phyloP scores from a whole-genome alignment of 148 eudicot genomes.

The Arbutus unedo region DNA sequence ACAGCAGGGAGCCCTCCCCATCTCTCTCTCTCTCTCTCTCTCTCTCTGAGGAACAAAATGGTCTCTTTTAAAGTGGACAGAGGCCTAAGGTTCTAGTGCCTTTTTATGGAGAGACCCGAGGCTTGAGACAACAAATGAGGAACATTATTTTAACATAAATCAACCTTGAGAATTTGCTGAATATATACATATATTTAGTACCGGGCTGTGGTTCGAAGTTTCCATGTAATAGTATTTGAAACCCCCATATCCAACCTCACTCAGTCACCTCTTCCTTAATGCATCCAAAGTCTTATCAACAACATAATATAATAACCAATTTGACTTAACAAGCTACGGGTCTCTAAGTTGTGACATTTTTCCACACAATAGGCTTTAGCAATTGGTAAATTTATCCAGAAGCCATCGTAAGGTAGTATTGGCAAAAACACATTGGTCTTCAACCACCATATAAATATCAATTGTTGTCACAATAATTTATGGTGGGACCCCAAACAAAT shows the following conservation, averaged over 20 bases:
- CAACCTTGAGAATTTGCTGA: too few species aligned
- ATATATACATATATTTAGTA: slow-evolving; percentile 1
- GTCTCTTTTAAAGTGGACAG: slow-evolving; percentile 12
- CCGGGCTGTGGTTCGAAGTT: slow-evolving; percentile 4
- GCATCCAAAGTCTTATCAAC: slow-evolving; percentile 1
- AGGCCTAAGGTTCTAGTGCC: background rate
- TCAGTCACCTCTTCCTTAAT: slow-evolving; percentile 12
- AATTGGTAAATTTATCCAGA: background rate
- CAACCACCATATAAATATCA: too few species aligned
- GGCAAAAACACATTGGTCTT: background rate
- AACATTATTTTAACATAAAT: background rate
- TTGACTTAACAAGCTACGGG: slow-evolving; percentile 4
- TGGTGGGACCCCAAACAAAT: too few species aligned
- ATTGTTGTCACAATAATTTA: background rate
- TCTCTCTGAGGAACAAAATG: slow-evolving; percentile 3
- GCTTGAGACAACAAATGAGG: background rate
- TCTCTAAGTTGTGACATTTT: background rate
- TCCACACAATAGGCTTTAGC: background rate
- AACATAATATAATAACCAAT: background rate
- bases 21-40: slow-evolving; percentile 26
- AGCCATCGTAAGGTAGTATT: too few species aligned
- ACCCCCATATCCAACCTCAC: slow-evolving; percentile 9
- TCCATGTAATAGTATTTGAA: slow-evolving; percentile 10
- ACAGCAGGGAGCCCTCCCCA: slow-evolving; percentile 41
- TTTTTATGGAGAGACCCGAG: slow-evolving; percentile 20